Conservation (phyloP, 345 rosid genomes). For the Cochlearia excelsa region DNA sequence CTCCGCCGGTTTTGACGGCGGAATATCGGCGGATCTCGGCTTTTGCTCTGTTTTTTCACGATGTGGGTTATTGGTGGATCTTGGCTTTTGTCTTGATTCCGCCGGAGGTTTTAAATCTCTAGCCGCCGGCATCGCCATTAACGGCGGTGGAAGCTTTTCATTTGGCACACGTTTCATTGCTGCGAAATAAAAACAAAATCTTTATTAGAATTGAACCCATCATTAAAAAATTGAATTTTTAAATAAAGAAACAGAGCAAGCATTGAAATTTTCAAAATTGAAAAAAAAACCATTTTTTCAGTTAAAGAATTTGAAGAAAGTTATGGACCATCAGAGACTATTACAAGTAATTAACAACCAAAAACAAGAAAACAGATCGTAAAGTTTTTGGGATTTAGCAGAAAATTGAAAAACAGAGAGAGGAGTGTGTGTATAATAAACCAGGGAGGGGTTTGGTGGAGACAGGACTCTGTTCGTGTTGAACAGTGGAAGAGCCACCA, state of each 20-base stretch:
- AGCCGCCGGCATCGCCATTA: slow-evolving; percentile 19
- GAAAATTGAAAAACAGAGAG: not conserved
- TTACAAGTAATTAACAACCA: no score
- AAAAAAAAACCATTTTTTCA: no score
- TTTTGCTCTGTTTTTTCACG: slow-evolving; percentile 10
- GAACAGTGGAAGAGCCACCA: slow-evolving; percentile 33
- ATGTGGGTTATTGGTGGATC: not conserved
- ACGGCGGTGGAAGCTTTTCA: slow-evolving; percentile 25
- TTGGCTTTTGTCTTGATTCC: not conserved
- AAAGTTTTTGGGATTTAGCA: no score
- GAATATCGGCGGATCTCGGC: slow-evolving; percentile 18
- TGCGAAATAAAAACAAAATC: not conserved
- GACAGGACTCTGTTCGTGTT: slow-evolving; percentile 26
- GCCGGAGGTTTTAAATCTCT: slow-evolving; percentile 9
- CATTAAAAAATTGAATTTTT: not conserved
- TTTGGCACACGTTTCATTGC: slow-evolving; percentile 8
- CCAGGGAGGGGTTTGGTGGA: slow-evolving; percentile 34
- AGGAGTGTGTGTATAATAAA: slow-evolving; percentile 7
- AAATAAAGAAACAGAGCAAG: no score
- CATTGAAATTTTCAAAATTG: no score
- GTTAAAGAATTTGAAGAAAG: no score
- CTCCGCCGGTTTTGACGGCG: slow-evolving; percentile 15
- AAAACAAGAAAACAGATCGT: no score
- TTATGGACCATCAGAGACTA: no score
- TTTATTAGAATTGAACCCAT: not conserved